Conservation (phyloP, 2,329 filamentous ascomycete genomes). For the Pseudogymnoascus sp. region DNA sequence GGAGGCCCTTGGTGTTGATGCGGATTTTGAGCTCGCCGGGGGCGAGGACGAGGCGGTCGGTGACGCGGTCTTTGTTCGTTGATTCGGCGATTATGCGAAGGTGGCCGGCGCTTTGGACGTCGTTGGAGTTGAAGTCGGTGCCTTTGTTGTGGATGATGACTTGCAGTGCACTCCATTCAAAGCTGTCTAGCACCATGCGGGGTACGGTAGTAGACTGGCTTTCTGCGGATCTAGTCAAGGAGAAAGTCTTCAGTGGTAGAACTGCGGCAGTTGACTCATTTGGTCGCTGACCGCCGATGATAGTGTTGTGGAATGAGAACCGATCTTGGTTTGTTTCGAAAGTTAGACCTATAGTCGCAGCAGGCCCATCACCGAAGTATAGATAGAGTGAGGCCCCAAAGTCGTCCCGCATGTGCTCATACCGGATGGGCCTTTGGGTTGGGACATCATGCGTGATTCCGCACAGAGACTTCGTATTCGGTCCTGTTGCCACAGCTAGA, state of each 20-base stretch:
- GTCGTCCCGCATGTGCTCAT: slow-evolving; percentile 68
- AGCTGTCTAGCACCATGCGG: slow-evolving; percentile 22
- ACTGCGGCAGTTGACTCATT: slow-evolving; percentile 63
- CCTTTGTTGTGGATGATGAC: slow-evolving; percentile 63
- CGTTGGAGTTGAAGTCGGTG: slow-evolving; percentile 40
- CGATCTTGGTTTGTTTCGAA: slow-evolving; percentile 70
- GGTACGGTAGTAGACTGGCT: slow-evolving; percentile 22
- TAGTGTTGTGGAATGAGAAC: slow-evolving; percentile 60
- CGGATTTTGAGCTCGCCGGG: slow-evolving; percentile 65
- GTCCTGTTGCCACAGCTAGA: slow-evolving; percentile 68
- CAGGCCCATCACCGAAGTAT: slow-evolving; percentile 35
- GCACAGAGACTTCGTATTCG: slow-evolving; percentile 69
- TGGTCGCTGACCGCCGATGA: slow-evolving; percentile 50
- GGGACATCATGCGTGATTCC: slow-evolving; percentile 64
- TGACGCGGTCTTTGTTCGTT: slow-evolving; percentile 62
- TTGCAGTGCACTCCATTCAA: slow-evolving; percentile 58
- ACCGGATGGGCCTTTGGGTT: slow-evolving; percentile 62
- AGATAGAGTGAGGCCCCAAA: slow-evolving; percentile 59
- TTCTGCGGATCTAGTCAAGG: slow-evolving; percentile 49
- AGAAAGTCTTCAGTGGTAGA: slow-evolving; percentile 57
- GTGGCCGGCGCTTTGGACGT: slow-evolving; percentile 61
- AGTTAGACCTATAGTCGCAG: slow-evolving; percentile 65
- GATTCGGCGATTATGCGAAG: slow-evolving; percentile 70
- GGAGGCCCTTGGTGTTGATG: slow-evolving; percentile 40
- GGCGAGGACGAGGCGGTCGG: slow-evolving; percentile 74